phyloP scores from a whole-genome alignment of 345 rosid species.

The Gynandropsis gynandra region DNA sequence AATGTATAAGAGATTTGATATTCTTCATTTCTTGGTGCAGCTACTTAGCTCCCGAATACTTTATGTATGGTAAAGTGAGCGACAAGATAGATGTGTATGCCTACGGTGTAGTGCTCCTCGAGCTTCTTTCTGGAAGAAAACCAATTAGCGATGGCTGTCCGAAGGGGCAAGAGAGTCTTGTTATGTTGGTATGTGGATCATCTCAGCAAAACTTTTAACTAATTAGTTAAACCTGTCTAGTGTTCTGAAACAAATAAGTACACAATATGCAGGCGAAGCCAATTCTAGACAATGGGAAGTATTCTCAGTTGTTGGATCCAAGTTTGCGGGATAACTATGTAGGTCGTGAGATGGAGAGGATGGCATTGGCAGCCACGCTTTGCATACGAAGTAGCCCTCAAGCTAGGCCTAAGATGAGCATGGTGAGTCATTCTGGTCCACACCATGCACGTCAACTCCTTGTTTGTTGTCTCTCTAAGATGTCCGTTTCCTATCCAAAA shows the following conservation, averaged over 20 bases:
- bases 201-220: constrained; percentile 3
- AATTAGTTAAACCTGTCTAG: not conserved
- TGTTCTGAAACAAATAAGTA: not conserved
- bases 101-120: constrained; percentile 90
- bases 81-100: constrained; percentile 93
- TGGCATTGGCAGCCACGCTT: constrained; percentile 81
- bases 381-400: constrained; percentile 65
- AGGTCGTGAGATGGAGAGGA: constrained; percentile 50
- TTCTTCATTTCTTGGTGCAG: constrained; percentile 35
- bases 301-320: constrained; percentile 56
- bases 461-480: too few species aligned
- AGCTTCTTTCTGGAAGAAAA: constrained; percentile 84
- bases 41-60: constrained; percentile 97
- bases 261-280: constrained; percentile 64
- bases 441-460: too few species aligned
- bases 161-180: constrained; percentile 82
- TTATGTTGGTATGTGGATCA: constrained; percentile 90
- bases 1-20: constrained; percentile 7
- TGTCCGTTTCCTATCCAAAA: not conserved
- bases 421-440: constrained; percentile 46
- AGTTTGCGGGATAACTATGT: constrained; percentile 34
- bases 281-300: constrained; percentile 51
- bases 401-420: constrained; percentile 69
- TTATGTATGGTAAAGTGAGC: constrained; percentile 84
- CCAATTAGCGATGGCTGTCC: constrained; percentile 61